Evolutionary conservation across 106 monocot species (phyloP), one percentile per base, ranked within the genome.

Genomic region (Iris macrosiphon): DNA sequence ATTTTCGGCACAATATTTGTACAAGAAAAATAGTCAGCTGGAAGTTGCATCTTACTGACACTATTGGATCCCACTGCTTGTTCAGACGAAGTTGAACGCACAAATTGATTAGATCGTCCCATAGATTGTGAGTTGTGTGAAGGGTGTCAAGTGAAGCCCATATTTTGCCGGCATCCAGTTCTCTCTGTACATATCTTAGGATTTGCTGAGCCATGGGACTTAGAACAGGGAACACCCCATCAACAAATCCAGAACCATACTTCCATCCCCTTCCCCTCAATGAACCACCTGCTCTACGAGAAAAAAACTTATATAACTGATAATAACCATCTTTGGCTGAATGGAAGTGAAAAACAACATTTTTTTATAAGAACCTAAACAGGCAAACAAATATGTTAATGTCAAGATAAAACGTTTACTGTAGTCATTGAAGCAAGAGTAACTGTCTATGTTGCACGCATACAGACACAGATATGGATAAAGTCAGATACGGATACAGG

Each of bases 241-340:
- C 88, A 9, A 93, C 88, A 76, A 93, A 93, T 37, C 93, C 88
- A 57, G 93, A 88, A 29, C 88, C 93, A 62, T 93, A 81, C 58
- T 78, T 93, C 88, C 93, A 93, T 42, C 93, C 93, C 3, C 75
- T 42, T 26, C 88, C 84, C 43, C 88, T 75, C 18, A 88, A 49
- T 35, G 78, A 78, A 57, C 93, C 93, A 67, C 80, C 88, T 93
- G 42, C 14, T n/a, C 20, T 6, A 32, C 40, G 12, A 38, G 8
- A 46, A 24, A 27, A 15, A 41, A 15, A 39, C 28, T 35, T 37
- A 12, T n/a, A 4, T n/a, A n/a, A n/a, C n/a, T n/a, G n/a, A n/a
- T n/a, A n/a, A n/a, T n/a, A 52, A 26, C 20, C 6, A 45, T 30
- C 18, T 34, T 7, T 15, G 2, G 1, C 20, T 5, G 18, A 43